Evolutionary conservation across 768 basidiomycete species (phyloP), one percentile per base, ranked within the genome.

Genomic region (Hemileccinum rubropunctum): DNA sequence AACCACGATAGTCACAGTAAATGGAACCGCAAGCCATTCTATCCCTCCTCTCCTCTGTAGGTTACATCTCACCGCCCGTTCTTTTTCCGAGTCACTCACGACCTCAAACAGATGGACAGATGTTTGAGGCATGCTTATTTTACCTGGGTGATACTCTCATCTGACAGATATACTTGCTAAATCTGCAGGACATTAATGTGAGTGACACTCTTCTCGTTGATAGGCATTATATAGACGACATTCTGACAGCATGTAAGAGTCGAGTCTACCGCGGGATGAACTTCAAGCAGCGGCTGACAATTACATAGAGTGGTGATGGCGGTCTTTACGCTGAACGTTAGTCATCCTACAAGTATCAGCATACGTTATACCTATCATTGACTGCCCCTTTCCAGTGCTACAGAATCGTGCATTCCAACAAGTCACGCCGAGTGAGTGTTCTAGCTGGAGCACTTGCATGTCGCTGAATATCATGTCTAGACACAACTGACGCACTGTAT

Each of bases 321-420:
- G 82, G 83, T 2, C 61, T 85, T 13, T 84, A 85, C 48, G 83
- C 74, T 1, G 82, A 84, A 64, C 56, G 82, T 80, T 45, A 47
- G 76, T 44, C 41, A 2, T 14, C n/a, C n/a, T n/a, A n/a, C n/a
- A 12, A 20, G 15, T 44, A 7, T 8, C n/a, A 8, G 5, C 4
- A 21, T 39, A 10, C 15, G 34, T 50, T 34, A n/a, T 6, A 3
- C 26, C 18, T 18, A 13, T 35, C n/a, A 34, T 50, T 7, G n/a
- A n/a, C n/a, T n/a, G n/a, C n/a, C n/a, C n/a, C n/a, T n/a, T n/a
- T n/a, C n/a, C 51, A 83, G 81, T 84, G 14, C 70, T 85, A 1
- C 82, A 81, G 63, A 86, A 86, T 57, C 72, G 83, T 11, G 83
- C 84, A 1, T 83, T 85, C 61, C 84, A 86, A 51, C 73, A 79